Evolutionary conservation across 2,329 filamentous ascomycete species (phyloP).

Genomic region (Fusarium tjaetaba): DNA sequence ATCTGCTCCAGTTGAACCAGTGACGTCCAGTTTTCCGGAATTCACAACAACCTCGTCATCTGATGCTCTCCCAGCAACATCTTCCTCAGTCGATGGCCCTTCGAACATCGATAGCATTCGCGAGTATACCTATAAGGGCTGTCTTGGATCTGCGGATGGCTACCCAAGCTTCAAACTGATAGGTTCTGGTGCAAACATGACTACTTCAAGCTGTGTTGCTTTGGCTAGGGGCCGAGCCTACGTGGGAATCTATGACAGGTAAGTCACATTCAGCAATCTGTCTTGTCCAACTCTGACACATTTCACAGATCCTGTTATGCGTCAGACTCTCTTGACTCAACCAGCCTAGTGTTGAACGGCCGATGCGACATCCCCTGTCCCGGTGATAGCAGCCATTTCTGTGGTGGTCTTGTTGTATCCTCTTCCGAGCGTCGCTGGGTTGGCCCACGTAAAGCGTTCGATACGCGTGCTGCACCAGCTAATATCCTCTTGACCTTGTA

Average conservation of each 20-base stretch:
- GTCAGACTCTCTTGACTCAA: not conserved
- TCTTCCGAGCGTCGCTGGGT: not conserved
- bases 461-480: not conserved
- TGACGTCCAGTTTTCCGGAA: not conserved
- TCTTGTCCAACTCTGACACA: rapidly evolving
- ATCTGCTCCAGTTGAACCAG: not conserved
- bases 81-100: not conserved
- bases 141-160: not conserved
- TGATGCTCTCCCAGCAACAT: not conserved
- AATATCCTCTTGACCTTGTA: not conserved
- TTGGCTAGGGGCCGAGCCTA: not conserved
- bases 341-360: not conserved
- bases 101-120: not conserved
- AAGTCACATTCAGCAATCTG: rapidly evolving
- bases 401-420: not conserved
- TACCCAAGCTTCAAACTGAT: not conserved
- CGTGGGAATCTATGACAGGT: not conserved
- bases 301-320: not conserved
- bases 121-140: not conserved
- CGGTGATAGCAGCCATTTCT: not conserved
- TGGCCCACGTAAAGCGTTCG: not conserved
- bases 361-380: not conserved
- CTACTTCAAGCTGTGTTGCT: not conserved
- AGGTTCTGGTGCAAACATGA: not conserved
- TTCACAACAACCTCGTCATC: not conserved